phyloP scores from a whole-genome alignment of 2,329 filamentous ascomycete genomes.

The Ophiostoma tasmaniense region DNA sequence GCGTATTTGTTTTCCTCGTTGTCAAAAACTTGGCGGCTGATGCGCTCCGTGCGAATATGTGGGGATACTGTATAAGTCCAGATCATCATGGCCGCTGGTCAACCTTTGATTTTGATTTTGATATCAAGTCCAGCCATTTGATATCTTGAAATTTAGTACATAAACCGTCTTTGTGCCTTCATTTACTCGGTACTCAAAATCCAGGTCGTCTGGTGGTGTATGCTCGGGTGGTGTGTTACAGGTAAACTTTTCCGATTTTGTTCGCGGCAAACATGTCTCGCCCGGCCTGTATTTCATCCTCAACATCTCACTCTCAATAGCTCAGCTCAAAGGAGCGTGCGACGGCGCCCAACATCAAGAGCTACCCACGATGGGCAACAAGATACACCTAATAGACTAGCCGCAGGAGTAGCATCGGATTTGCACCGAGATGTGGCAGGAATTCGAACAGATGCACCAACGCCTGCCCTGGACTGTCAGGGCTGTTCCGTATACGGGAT shows the following conservation, averaged over 20 bases:
- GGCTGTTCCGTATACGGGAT: not conserved
- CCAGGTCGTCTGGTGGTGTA: too few relatives aligned
- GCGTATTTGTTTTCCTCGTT: not conserved
- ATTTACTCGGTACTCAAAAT: too few relatives aligned
- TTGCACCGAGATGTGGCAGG: constrained; percentile 2
- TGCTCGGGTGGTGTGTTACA: not conserved
- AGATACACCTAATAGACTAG: not conserved
- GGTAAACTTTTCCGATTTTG: not conserved
- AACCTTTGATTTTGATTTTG: not conserved
- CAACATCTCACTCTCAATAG: not conserved
- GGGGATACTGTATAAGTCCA: not conserved
- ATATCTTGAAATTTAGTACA: too few relatives aligned
- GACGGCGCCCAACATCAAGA: not conserved
- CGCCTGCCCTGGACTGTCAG: not conserved
- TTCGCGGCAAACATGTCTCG: not conserved
- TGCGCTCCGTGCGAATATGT: not conserved
- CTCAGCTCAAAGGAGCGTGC: not conserved
- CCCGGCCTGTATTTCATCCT: not conserved
- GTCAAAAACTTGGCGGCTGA: not conserved
- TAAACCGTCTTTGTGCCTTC: too few relatives aligned
- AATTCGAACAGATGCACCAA: not conserved
- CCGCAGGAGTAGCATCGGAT: not conserved
- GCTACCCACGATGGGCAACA: not conserved
- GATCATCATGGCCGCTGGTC: not conserved
- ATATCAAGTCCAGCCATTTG: too few relatives aligned